Percentiles rank a stretch among this genome's conserved stretches.
Conservation (phyloP, 2,329 filamentous ascomycete species). For the Ustulina deusta region DNA sequence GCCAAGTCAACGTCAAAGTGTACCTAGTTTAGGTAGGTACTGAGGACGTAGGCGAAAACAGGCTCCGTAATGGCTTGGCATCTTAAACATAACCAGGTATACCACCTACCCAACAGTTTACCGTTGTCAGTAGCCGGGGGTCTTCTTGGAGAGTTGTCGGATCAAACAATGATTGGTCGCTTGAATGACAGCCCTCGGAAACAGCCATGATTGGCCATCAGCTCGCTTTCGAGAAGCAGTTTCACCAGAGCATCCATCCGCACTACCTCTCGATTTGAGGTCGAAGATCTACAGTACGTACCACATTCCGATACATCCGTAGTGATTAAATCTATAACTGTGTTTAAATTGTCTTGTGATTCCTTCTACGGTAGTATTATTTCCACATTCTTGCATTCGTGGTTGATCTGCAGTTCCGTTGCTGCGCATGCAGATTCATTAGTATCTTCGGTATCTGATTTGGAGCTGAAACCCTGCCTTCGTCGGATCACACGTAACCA, state of each 20-base stretch:
- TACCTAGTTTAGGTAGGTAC: too few species aligned
- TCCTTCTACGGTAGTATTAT: not conserved
- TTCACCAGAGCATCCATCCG: too few species aligned
- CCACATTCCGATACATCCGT: not conserved
- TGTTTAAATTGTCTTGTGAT: not conserved
- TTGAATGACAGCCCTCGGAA: not conserved
- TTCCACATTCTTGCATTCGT: too few species aligned
- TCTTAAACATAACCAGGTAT: too few species aligned
- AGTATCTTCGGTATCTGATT: not conserved
- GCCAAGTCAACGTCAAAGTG: too few species aligned
- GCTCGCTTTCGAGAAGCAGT: too few species aligned
- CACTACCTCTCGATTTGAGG: too few species aligned
- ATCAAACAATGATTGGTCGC: not conserved
- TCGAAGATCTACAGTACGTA: not conserved
- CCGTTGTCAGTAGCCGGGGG: too few species aligned
- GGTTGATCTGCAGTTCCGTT: not conserved
- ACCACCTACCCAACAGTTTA: too few species aligned
- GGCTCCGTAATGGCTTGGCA: too few species aligned
- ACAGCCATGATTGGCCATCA: not conserved
- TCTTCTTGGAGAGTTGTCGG: not conserved
- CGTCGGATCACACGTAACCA: not conserved
- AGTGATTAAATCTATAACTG: not conserved
- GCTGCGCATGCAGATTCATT: not conserved
- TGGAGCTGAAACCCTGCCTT: not conserved
- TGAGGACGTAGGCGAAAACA: too few species aligned